Evolutionary conservation across 1,284 basidiomycete genomes (phyloP).

Genomic region (Tilletiaria anomala): DNA sequence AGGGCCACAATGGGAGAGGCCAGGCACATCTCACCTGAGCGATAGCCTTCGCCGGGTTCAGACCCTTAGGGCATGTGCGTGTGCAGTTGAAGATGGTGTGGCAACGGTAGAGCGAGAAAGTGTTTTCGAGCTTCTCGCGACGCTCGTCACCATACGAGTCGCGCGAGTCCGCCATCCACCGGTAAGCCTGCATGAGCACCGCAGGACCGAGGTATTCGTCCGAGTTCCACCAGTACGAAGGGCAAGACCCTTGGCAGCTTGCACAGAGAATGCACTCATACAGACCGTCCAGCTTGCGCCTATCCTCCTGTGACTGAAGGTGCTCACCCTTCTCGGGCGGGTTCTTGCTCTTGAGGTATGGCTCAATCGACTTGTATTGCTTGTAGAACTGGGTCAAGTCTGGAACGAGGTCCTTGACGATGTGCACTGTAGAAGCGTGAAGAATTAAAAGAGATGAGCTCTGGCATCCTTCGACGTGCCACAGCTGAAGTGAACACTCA

Average conservation of each 20-base stretch:
- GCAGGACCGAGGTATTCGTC: conserved; percentile 96
- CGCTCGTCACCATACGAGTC: conserved; percentile 68
- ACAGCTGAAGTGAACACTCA: no score
- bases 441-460: background rate
- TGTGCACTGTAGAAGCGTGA: conserved; percentile 95
- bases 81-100: conserved; percentile 90
- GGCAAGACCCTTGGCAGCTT: conserved; percentile 83
- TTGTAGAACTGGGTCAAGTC: conserved; percentile 85
- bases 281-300: conserved; percentile 88
- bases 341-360: conserved; percentile 36
- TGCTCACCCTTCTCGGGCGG: conserved; percentile 51
- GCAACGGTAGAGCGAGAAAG: conserved; percentile 68
- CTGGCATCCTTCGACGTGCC: conserved; percentile 2
- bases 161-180: conserved; percentile 95
- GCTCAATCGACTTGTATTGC: conserved; percentile 97
- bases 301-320: conserved; percentile 77
- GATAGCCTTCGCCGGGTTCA: conserved; percentile 49
- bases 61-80: conserved; percentile 84
- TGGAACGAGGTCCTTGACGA: conserved; percentile 94
- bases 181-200: conserved; percentile 64
- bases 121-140: conserved; percentile 84
- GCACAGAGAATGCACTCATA: conserved; percentile 54
- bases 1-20: no score
- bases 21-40: conserved; percentile 38
- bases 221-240: conserved; percentile 96